phyloP scores from a whole-genome alignment of 257 asterid species.

The Jacaranda mimosifolia region DNA sequence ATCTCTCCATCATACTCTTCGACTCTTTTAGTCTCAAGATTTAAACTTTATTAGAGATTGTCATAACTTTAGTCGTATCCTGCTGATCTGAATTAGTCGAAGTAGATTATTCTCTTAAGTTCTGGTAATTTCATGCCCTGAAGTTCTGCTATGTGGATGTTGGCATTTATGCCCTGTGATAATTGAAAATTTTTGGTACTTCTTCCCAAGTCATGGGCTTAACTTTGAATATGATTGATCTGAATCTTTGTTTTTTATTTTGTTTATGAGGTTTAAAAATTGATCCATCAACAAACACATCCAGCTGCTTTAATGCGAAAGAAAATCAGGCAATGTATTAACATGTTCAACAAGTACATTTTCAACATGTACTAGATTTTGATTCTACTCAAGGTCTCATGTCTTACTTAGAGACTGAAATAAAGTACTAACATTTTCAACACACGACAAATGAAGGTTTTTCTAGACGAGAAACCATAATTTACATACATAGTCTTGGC shows the following conservation, averaged over 20 bases:
- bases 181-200: not conserved
- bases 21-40: not conserved
- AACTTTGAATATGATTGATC: no score
- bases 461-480: slow-evolving; percentile 23
- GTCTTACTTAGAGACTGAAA: no score
- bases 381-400: no score
- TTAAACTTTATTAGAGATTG: not conserved
- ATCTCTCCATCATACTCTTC: slow-evolving; percentile 1
- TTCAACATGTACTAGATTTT: no score
- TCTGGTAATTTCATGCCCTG: not conserved
- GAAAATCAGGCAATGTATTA: no score
- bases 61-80: not conserved
- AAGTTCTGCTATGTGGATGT: not conserved
- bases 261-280: no score
- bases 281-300: no score
- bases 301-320: no score
- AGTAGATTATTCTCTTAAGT: slow-evolving; percentile 5
- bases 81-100: slow-evolving; percentile 28
- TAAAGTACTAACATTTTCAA: not conserved
- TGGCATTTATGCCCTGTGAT: not conserved
- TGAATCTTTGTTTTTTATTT: not conserved
- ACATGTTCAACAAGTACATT: no score
- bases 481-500: not conserved
- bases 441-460: not conserved
- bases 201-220: not conserved